Evolutionary conservation across 1,284 basidiomycete species (phyloP).

Genomic region (Trichosporon faecale): DNA sequence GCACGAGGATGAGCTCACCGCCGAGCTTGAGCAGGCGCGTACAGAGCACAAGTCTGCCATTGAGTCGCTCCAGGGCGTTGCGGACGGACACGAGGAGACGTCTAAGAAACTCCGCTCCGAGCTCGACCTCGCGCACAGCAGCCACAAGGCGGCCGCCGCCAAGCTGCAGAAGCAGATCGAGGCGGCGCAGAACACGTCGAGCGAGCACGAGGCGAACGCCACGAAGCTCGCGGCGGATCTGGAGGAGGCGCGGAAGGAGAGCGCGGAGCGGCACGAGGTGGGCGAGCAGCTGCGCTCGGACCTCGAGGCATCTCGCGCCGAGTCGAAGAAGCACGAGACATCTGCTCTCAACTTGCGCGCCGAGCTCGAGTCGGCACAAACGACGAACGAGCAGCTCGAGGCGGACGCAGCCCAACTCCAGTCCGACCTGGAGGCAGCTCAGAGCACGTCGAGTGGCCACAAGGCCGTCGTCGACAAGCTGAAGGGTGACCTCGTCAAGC

Average conservation of each 20-base stretch:
- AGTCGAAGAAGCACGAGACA: conserved; percentile 7
- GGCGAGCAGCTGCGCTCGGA: conserved; percentile 13
- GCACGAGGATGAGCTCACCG: conserved; percentile 2
- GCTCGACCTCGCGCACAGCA: conserved; percentile 7
- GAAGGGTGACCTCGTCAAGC: conserved; percentile 13
- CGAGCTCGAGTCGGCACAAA: conserved; percentile 14
- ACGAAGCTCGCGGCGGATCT: not conserved
- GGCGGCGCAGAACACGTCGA: not conserved
- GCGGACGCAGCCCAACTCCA: not conserved
- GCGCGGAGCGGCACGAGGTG: conserved; percentile 5
- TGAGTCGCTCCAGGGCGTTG: not conserved
- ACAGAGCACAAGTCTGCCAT: conserved; percentile 2
- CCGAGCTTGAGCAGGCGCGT: conserved; percentile 13
- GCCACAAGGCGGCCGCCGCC: conserved; percentile 3
- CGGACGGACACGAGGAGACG: conserved; percentile 10
- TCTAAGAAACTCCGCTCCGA: conserved; percentile 5
- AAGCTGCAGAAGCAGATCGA: conserved; percentile 15
- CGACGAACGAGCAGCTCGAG: conserved; percentile 14
- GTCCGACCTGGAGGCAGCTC: conserved; percentile 16
- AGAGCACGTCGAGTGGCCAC: conserved; percentile 17
- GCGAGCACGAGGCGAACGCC: conserved; percentile 11
- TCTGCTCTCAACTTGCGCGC: not conserved
- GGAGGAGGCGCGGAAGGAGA: not conserved
- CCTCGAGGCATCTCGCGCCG: conserved; percentile 10
- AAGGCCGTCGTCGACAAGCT: conserved; percentile 12